Conservation (phyloP, 2,329 filamentous ascomycete species). For the Coleophoma cylindrospora region DNA sequence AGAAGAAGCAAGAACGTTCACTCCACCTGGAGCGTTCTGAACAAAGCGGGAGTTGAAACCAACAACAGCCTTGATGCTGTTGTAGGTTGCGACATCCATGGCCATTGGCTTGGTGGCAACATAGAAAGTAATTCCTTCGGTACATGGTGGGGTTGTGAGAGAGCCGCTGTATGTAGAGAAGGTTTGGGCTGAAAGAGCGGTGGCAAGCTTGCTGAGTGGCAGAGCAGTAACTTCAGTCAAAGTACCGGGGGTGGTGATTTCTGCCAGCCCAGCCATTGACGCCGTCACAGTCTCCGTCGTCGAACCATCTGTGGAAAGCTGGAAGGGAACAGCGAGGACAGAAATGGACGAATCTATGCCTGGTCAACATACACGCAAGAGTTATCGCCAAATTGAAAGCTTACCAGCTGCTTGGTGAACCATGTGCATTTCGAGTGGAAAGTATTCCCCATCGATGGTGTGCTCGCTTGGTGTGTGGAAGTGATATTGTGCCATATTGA, state of each 20-base stretch:
- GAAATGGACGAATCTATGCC: conserved; percentile 15
- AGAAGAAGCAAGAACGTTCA: conserved; percentile 3
- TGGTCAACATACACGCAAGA: too few species aligned
- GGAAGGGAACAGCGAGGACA: conserved; percentile 30
- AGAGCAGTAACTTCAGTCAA: conserved; percentile 9
- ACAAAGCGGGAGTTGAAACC: conserved; percentile 52
- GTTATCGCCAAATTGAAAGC: background rate
- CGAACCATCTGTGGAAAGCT: conserved; percentile 31
- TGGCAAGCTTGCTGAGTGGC: conserved; percentile 5
- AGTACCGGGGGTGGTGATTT: conserved; percentile 7
- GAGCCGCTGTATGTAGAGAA: conserved; percentile 45
- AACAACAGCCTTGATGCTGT: conserved; percentile 45
- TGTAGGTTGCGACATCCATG: conserved; percentile 43
- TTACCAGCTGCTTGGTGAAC: conserved; percentile 30
- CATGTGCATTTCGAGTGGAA: conserved; percentile 36
- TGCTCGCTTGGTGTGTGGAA: conserved; percentile 59
- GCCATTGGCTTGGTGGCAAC: conserved; percentile 41
- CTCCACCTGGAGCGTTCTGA: conserved; percentile 30
- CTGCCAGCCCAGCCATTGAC: conserved; percentile 15
- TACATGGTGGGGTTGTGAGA: conserved; percentile 58
- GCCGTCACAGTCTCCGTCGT: conserved; percentile 33
- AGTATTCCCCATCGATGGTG: conserved; percentile 37
- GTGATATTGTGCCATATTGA: conserved; percentile 43
- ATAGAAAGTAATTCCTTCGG: conserved; percentile 49
- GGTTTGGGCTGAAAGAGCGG: conserved; percentile 3